These are phyloP conservation scores for Hibiscus mutabilis DNA, from an alignment of 345 rosid genomes.

Conservation along the genomic window DNA sequence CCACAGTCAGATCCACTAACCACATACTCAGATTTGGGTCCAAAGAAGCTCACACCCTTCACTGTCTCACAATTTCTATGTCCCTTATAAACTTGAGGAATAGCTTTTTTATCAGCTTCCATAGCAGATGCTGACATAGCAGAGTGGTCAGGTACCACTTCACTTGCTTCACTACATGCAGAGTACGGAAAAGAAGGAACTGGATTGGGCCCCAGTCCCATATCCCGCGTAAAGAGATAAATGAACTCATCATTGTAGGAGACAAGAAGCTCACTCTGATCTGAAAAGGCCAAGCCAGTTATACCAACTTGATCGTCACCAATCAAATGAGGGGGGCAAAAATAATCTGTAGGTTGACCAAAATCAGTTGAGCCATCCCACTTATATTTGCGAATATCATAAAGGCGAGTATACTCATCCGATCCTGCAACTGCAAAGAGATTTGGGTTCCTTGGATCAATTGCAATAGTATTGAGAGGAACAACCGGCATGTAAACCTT, in stretches of 20 bases:
- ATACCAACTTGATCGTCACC: constrained; percentile 56
- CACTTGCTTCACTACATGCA: constrained; percentile 27
- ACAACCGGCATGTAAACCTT: constrained; percentile 19
- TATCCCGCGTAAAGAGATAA: constrained; percentile 59
- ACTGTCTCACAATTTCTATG: background rate
- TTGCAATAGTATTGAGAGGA: constrained; percentile 61
- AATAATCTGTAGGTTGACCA: constrained; percentile 52
- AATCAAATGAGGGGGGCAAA: constrained; percentile 65
- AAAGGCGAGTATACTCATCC: constrained; percentile 74
- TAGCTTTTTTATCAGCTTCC: constrained; percentile 17
- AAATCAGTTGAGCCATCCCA: constrained; percentile 47
- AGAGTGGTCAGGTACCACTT: constrained; percentile 17
- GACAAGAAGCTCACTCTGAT: constrained; percentile 82
- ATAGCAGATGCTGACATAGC: constrained; percentile 14
- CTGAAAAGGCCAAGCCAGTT: constrained; percentile 86
- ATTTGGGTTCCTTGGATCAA: constrained; percentile 76
- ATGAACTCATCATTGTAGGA: constrained; percentile 69
- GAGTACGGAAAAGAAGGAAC: constrained; percentile 27
- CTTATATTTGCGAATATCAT: constrained; percentile 66
- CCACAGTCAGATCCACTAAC: background rate
- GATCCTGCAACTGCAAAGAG: constrained; percentile 75
- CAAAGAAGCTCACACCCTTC: background rate
- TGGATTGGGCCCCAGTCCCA: constrained; percentile 71
- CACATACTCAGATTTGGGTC: background rate
- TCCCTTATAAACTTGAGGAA: constrained; percentile 1